Evolutionary conservation across 345 rosid species (phyloP).

Genomic region (Pistacia integerrima): DNA sequence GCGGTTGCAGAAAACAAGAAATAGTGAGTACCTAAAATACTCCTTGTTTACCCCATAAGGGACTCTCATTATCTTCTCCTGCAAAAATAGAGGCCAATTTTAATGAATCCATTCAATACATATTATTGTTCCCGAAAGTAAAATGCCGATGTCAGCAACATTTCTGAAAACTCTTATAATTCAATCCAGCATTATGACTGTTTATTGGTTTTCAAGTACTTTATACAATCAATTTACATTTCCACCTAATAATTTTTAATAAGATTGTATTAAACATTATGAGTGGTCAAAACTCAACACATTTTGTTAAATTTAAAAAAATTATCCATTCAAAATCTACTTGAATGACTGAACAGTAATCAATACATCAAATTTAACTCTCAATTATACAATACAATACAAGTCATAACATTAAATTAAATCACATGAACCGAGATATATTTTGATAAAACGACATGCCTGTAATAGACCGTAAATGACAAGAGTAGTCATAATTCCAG

Average conservation of each 20-base stretch:
- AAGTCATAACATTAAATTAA: no score
- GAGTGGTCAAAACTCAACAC: no score
- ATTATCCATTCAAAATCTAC: background rate
- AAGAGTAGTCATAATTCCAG: slow-evolving; percentile 90
- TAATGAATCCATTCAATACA: slow-evolving; percentile 8
- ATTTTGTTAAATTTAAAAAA: background rate
- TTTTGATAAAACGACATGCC: slow-evolving; percentile 34
- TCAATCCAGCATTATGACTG: background rate
- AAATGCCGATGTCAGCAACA: background rate
- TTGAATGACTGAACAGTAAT: background rate
- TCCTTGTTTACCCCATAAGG: slow-evolving; percentile 89
- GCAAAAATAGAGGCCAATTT: slow-evolving; percentile 18
- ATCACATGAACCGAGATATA: background rate
- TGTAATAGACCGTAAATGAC: slow-evolving; percentile 91
- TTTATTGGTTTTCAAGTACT: background rate
- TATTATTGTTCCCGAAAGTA: background rate
- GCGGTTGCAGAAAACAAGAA: slow-evolving; percentile 95
- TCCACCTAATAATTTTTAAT: background rate
- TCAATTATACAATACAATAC: no score
- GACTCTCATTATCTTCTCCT: slow-evolving; percentile 96
- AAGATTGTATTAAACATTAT: no score
- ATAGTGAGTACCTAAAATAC: slow-evolving; percentile 72
- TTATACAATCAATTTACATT: background rate
- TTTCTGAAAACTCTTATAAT: background rate
- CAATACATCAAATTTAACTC: no score